phyloP scores from a whole-genome alignment of 2,329 filamentous ascomycete species.

The Colletotrichum coccodes region DNA sequence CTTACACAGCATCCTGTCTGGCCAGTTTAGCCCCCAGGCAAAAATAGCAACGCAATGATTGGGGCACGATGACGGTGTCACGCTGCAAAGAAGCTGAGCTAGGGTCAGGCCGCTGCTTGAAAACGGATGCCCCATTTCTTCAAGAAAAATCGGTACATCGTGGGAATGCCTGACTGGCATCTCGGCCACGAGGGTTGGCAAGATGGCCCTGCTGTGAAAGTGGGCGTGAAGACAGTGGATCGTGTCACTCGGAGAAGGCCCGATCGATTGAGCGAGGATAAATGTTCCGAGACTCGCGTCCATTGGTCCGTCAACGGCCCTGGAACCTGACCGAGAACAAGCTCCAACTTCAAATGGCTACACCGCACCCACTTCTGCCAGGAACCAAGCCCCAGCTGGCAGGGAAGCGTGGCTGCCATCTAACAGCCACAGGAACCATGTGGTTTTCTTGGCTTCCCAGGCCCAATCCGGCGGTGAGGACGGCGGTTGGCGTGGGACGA shows the following conservation, averaged over 20 bases:
- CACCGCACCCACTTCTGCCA: constrained; percentile 25
- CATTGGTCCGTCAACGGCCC: constrained; percentile 15
- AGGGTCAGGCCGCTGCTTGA: neutral
- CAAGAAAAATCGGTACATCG: neutral
- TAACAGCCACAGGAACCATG: constrained; percentile 5
- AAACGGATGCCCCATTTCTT: neutral
- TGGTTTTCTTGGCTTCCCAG: neutral
- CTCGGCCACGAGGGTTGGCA: neutral
- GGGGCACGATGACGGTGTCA: neutral
- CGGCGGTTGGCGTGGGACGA: constrained; percentile 7
- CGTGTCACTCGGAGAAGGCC: constrained; percentile 22
- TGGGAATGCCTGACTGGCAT: neutral
- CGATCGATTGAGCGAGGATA: constrained; percentile 30
- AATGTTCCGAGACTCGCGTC: constrained; percentile 18
- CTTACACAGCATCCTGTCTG: neutral
- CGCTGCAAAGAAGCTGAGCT: neutral
- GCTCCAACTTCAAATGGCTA: neutral
- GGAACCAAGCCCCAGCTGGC: constrained; percentile 3
- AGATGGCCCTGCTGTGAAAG: neutral
- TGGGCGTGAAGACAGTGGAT: constrained; percentile 19
- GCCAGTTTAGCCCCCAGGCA: neutral
- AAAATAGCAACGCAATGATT: neutral
- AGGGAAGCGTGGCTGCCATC: neutral
- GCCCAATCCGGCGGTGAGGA: constrained; percentile 13
- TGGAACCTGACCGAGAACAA: constrained; percentile 24